Percentiles rank a stretch among this genome's conserved stretches.
Conservation (phyloP, 768 basidiomycete species). For the Pholiota microspora region DNA sequence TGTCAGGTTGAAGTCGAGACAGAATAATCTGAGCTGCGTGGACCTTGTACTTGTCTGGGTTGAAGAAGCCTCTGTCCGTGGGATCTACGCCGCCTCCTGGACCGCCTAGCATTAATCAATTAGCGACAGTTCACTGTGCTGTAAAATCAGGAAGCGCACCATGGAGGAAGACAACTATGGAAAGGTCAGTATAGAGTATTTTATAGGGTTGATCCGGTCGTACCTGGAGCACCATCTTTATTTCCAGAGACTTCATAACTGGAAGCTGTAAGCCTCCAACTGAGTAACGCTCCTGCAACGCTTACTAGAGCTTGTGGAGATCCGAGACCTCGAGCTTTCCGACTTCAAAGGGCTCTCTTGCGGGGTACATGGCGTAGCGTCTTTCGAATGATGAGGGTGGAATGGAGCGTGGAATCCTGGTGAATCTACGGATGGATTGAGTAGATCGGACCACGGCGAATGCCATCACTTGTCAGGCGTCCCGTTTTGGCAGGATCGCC, state of each 20-base stretch:
- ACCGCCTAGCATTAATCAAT: constrained; percentile 45
- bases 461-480: constrained; percentile 1
- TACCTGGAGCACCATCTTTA: constrained; percentile 72
- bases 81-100: constrained; percentile 76
- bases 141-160: constrained; percentile 35
- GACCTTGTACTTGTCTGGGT: constrained; percentile 83
- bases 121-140: constrained; percentile 1
- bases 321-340: constrained; percentile 71
- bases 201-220: no score
- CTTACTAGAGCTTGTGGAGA: constrained; percentile 74
- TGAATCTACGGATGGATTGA: background rate
- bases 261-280: constrained; percentile 7
- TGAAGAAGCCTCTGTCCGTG: constrained; percentile 76
- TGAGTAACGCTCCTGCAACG: background rate
- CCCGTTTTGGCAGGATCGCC: constrained; percentile 12
- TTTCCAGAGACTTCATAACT: constrained; percentile 87
- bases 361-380: constrained; percentile 54
- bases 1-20: background rate
- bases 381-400: constrained; percentile 7
- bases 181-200: no score
- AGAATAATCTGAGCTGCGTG: background rate
- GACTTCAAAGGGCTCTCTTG: constrained; percentile 60
- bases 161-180: constrained; percentile 85
- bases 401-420: constrained; percentile 4
- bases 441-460: constrained; percentile 1